Evolutionary conservation across 495 filamentous ascomycete genomes (phyloP).

Genomic region (Annulohypoxylon nitens): DNA sequence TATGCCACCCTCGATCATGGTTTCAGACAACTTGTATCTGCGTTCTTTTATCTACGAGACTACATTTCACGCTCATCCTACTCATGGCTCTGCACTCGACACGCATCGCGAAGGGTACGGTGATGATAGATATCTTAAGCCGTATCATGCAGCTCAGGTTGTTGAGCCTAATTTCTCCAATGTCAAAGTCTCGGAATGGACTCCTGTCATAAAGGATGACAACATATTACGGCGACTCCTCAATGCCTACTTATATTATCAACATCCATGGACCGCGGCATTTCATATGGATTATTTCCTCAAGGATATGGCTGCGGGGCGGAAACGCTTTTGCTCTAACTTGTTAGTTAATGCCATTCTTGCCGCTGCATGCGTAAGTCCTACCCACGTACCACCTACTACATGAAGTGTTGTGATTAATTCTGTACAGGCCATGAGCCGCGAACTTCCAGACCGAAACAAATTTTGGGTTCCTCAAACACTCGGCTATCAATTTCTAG

Average conservation of each 20-base stretch:
- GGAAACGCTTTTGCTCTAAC: conserved; percentile 53
- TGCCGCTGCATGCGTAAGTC: conserved; percentile 55
- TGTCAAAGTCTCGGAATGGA: conserved; percentile 55
- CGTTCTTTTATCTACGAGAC: conserved; percentile 54
- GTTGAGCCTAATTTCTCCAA: conserved; percentile 51
- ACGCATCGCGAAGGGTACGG: conserved; percentile 23
- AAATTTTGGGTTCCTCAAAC: conserved; percentile 56
- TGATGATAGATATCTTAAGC: conserved; percentile 53
- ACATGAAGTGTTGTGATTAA: neutral
- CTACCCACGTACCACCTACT: neutral
- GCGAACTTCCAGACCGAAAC: conserved; percentile 47
- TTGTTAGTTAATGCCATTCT: conserved; percentile 56
- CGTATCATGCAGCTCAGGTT: conserved; percentile 52
- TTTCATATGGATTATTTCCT: conserved; percentile 58
- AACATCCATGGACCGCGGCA: conserved; percentile 53
- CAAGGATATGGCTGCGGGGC: conserved; percentile 52
- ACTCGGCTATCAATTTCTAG: conserved; percentile 56
- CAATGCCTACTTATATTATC: conserved; percentile 54
- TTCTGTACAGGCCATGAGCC: conserved; percentile 48
- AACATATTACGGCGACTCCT: conserved; percentile 52
- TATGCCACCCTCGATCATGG: conserved; percentile 53
- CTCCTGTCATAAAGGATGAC: conserved; percentile 52
- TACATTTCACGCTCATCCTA: conserved; percentile 29
- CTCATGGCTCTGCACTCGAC: conserved; percentile 18
- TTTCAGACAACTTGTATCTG: conserved; percentile 54